A percentile compares a stretch with the other conserved stretches of the same genome.
Conservation (phyloP, 306 rosid genomes). For the Chamaecrista fasciculata region DNA sequence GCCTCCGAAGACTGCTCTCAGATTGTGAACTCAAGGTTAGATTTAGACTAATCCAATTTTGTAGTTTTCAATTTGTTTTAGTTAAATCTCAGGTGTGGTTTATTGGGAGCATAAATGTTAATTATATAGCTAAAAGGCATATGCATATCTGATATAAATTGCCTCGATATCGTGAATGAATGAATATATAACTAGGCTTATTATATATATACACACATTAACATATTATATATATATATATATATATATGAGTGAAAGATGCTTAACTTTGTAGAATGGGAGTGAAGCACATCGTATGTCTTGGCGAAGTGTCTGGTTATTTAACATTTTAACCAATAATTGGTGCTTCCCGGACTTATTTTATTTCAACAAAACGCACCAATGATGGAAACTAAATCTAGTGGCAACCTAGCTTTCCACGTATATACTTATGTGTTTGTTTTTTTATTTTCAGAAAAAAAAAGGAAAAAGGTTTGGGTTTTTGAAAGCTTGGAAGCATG, state of each 20-base stretch:
- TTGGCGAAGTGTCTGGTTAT: conserved; percentile 18
- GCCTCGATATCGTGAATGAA: background rate
- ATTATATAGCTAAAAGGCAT: conserved; percentile 21
- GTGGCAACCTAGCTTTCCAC: conserved; percentile 67
- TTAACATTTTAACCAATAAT: conserved; percentile 46
- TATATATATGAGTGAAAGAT: conserved; percentile 27
- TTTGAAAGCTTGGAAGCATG: conserved; percentile 39
- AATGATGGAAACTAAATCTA: conserved; percentile 47
- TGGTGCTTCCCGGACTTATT: conserved; percentile 35
- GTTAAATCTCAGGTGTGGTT: conserved; percentile 32
- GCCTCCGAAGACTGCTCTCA: too few species aligned
- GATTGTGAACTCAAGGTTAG: too few species aligned
- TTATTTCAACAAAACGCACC: conserved; percentile 43
- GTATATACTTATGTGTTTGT: too few species aligned
- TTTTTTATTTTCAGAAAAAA: too few species aligned
- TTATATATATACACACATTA: background rate
- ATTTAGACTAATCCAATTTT: too few species aligned
- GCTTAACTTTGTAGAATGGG: conserved; percentile 14
- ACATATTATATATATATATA: too few species aligned
- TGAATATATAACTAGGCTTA: background rate
- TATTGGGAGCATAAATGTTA: conserved; percentile 32
- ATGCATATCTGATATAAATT: background rate
- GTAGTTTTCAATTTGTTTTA: background rate
- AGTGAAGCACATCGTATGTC: conserved; percentile 28
- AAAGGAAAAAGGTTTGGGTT: conserved; percentile 30